phyloP scores from a whole-genome alignment of 176 grass and related monocot genomes.

The Oryza nivara region DNA sequence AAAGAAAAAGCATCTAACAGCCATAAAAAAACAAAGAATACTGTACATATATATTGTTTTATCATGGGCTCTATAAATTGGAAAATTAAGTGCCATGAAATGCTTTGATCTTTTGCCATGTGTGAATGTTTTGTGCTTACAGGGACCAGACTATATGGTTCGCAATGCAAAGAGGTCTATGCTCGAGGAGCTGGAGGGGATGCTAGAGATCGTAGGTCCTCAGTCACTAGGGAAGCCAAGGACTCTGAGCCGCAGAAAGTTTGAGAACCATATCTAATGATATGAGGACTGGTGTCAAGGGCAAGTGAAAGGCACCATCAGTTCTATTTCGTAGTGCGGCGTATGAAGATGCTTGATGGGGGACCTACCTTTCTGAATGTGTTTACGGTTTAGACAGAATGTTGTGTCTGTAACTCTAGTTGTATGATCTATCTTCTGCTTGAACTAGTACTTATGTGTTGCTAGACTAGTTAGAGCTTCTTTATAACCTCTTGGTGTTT shows the following conservation, averaged over 20 bases:
- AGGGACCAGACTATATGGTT: slow-evolving; percentile 81
- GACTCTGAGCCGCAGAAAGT: slow-evolving; percentile 45
- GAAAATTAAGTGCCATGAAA: not conserved
- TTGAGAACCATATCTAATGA: slow-evolving; percentile 54
- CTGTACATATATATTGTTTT: too few relatives aligned
- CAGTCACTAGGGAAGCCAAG: slow-evolving; percentile 48
- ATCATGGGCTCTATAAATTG: too few relatives aligned
- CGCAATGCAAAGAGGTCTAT: slow-evolving; percentile 76
- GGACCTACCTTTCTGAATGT: not conserved
- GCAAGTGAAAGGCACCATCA: slow-evolving; percentile 24
- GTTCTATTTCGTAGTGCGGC: not conserved
- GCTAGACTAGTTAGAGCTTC: not conserved
- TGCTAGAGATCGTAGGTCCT: slow-evolving; percentile 74
- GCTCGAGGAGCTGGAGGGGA: slow-evolving; percentile 70
- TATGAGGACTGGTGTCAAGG: slow-evolving; percentile 50
- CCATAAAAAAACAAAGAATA: not conserved
- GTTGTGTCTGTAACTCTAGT: slow-evolving; percentile 5
- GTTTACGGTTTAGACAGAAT: not conserved
- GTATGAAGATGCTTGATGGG: not conserved
- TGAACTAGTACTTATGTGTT: not conserved
- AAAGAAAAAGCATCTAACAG: not conserved
- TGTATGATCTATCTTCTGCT: not conserved
- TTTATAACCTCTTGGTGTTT: not conserved
- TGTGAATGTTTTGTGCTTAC: not conserved
- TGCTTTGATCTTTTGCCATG: not conserved